Conservation (phyloP, 2,329 filamentous ascomycete species). For the Calcarisporium arbuscula region DNA sequence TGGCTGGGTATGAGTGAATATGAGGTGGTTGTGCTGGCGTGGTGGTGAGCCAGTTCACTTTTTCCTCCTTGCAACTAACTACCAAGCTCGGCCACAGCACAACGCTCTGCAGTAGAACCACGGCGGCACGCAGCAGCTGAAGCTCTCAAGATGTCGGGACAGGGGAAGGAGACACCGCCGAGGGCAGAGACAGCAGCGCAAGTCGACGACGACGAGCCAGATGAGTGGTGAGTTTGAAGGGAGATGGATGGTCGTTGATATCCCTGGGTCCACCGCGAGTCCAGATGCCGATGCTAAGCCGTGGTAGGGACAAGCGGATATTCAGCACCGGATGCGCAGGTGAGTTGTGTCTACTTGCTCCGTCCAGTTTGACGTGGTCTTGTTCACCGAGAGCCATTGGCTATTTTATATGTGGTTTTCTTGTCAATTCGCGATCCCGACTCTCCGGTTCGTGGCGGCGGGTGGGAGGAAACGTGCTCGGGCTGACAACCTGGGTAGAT, state of each 20-base stretch:
- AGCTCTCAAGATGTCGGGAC: constrained; percentile 3
- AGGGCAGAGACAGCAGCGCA: constrained; percentile 8
- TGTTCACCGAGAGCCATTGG: neutral
- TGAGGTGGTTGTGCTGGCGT: too few species aligned
- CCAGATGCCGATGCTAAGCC: constrained; percentile 19
- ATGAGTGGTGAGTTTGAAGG: constrained; percentile 84
- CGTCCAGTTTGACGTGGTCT: neutral
- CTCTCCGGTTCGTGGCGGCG: neutral
- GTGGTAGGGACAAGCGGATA: constrained; percentile 86
- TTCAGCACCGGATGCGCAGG: constrained; percentile 92
- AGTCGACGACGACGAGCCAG: constrained; percentile 68
- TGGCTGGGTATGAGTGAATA: too few species aligned
- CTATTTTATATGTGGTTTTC: neutral
- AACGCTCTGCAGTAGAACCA: too few species aligned
- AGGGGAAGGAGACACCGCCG: constrained; percentile 4
- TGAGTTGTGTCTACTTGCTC: constrained; percentile 35
- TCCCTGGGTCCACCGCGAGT: too few species aligned
- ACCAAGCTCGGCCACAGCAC: too few species aligned
- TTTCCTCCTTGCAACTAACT: too few species aligned
- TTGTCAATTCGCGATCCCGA: too few species aligned
- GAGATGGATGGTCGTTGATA: too few species aligned
- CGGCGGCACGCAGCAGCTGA: too few species aligned
- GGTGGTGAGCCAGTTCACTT: too few species aligned
- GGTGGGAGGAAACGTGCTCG: neutral
- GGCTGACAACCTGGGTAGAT: constrained; percentile 39